Percentiles rank a stretch among this genome's conserved stretches.
Evolutionary conservation across 179 eudicot species (phyloP).

Genomic region (Nepenthes alata): DNA sequence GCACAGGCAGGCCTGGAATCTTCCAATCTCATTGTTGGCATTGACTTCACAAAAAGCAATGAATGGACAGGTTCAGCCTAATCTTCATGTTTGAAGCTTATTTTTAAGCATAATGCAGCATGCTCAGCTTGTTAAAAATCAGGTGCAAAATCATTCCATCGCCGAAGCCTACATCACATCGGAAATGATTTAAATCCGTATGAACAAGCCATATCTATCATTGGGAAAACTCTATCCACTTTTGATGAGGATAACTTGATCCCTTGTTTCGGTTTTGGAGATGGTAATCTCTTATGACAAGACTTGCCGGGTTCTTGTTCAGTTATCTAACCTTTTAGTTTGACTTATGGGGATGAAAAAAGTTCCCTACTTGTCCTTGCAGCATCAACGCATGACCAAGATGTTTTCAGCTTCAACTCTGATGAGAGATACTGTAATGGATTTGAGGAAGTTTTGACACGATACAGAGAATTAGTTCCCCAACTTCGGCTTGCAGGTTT

Average conservation of each 20-base stretch:
- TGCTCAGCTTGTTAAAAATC: constrained; percentile 12
- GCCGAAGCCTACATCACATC: constrained; percentile 52
- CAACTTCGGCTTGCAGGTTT: constrained; percentile 52
- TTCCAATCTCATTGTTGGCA: constrained; percentile 61
- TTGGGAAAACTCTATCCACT: constrained; percentile 54
- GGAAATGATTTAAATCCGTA: constrained; percentile 50
- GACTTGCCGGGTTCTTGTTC: neutral
- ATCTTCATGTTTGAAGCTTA: neutral
- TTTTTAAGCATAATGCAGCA: constrained; percentile 1
- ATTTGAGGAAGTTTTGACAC: constrained; percentile 49
- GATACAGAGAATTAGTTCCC: constrained; percentile 57
- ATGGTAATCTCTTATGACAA: constrained; percentile 29
- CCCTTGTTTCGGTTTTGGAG: constrained; percentile 73
- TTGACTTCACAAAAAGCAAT: constrained; percentile 73
- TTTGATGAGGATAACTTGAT: constrained; percentile 71
- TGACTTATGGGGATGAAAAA: neutral
- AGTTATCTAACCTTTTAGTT: neutral
- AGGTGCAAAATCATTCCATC: constrained; percentile 44
- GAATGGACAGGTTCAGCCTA: constrained; percentile 55
- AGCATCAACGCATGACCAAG: constrained; percentile 68
- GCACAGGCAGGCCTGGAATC: constrained; percentile 62
- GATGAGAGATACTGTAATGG: constrained; percentile 56
- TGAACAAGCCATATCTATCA: constrained; percentile 57
- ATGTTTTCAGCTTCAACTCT: constrained; percentile 51
- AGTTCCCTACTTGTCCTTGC: constrained; percentile 10